Evolutionary conservation across 2,329 filamentous ascomycete species (phyloP).

Genomic region (Ilyonectria robusta): DNA sequence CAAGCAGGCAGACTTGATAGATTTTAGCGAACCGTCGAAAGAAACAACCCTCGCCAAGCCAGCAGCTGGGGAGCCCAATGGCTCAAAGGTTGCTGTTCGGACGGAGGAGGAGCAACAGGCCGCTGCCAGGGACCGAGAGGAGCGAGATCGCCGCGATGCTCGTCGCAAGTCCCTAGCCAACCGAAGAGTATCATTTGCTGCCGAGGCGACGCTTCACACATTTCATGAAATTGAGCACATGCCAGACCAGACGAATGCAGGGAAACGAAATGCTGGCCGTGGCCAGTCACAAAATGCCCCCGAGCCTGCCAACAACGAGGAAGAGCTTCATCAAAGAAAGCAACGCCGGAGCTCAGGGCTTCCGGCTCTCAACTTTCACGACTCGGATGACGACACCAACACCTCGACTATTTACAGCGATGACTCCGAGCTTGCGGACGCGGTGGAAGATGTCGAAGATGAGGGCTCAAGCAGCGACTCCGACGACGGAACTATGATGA

Average conservation of each 20-base stretch:
- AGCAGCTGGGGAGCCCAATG: conserved; percentile 44
- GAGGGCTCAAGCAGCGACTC: conserved; percentile 70
- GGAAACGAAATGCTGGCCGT: conserved; percentile 74
- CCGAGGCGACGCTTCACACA: conserved; percentile 96
- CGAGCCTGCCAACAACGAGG: conserved; percentile 76
- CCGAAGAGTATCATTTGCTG: conserved; percentile 95
- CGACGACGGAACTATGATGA: conserved; percentile 85
- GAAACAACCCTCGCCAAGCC: conserved; percentile 31
- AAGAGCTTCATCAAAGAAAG: conserved; percentile 70
- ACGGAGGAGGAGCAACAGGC: conserved; percentile 81
- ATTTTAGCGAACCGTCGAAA: conserved; percentile 33
- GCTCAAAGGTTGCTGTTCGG: conserved; percentile 74
- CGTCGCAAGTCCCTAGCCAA: conserved; percentile 94
- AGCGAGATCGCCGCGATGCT: conserved; percentile 84
- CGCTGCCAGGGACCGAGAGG: conserved; percentile 78
- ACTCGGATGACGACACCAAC: conserved; percentile 75
- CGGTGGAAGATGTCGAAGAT: conserved; percentile 66
- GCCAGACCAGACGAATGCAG: conserved; percentile 88
- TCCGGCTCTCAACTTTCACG: conserved; percentile 75
- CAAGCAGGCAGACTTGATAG: conserved; percentile 39
- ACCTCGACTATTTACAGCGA: conserved; percentile 87
- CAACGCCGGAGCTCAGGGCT: conserved; percentile 76
- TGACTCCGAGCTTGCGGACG: conserved; percentile 71
- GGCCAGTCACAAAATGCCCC: conserved; percentile 54
- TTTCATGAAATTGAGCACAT: conserved; percentile 94